Evolutionary conservation across 1,284 basidiomycete species (phyloP).

Genomic region (Malassezia globosa): DNA sequence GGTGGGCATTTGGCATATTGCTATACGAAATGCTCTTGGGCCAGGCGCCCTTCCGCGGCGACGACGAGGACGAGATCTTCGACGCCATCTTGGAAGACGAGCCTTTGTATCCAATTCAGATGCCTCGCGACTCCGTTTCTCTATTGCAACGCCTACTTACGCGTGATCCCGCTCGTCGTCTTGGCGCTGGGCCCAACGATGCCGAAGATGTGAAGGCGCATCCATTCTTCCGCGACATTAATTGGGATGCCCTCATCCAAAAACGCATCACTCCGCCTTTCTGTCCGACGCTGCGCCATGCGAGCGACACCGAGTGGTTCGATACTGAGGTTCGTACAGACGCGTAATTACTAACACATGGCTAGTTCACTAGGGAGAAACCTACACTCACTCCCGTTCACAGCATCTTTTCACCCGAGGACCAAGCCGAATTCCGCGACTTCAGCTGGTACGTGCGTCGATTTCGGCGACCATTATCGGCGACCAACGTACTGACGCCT

Average conservation of each 20-base stretch:
- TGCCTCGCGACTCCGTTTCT: slow-evolving; percentile 93
- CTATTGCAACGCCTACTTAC: slow-evolving; percentile 86
- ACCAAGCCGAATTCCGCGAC: slow-evolving; percentile 57
- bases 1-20: slow-evolving; percentile 99
- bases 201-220: slow-evolving; percentile 96
- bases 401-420: slow-evolving; percentile 76
- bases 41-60: slow-evolving; percentile 96
- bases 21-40: slow-evolving; percentile 99
- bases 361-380: slow-evolving; percentile 75
- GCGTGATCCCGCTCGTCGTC: slow-evolving; percentile 76
- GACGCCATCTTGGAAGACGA: slow-evolving; percentile 98
- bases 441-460: slow-evolving; percentile 33
- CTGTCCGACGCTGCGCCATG: slow-evolving; percentile 71
- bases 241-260: slow-evolving; percentile 85
- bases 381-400: slow-evolving; percentile 96
- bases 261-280: slow-evolving; percentile 96
- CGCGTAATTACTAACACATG: neutral
- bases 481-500: slow-evolving; percentile 9
- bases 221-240: slow-evolving; percentile 96
- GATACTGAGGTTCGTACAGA: slow-evolving; percentile 59
- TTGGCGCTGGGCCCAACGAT: slow-evolving; percentile 87
- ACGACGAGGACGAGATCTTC: slow-evolving; percentile 99
- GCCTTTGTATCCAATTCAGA: slow-evolving; percentile 97
- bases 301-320: slow-evolving; percentile 61
- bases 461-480: neutral